phyloP scores from a whole-genome alignment of 2,329 filamentous ascomycete species.

The Graphilbum sp. region DNA sequence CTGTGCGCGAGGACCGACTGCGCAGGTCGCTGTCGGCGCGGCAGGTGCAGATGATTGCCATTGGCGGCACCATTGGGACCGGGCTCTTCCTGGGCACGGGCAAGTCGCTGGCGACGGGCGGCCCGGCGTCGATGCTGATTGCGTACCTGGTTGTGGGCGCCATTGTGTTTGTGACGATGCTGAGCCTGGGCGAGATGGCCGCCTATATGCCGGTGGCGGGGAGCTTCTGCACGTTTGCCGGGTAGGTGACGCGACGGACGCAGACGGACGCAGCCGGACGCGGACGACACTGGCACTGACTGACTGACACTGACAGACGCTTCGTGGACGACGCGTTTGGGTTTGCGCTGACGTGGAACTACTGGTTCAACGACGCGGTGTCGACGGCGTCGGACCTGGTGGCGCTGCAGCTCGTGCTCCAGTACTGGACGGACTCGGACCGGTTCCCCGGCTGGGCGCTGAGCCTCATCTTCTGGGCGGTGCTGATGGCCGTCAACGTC shows the following conservation, averaged over 20 bases:
- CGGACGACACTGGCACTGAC: too few relatives aligned
- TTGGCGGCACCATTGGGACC: slow-evolving; percentile 42
- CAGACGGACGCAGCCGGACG: too few relatives aligned
- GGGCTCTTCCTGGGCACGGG: slow-evolving; percentile 48
- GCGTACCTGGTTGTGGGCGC: slow-evolving; percentile 54
- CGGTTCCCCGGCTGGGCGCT: slow-evolving; percentile 48
- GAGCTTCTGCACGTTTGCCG: slow-evolving; percentile 54
- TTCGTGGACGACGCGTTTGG: slow-evolving; percentile 58
- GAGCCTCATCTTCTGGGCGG: slow-evolving; percentile 56
- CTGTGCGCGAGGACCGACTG: slow-evolving; percentile 23
- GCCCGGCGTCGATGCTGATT: slow-evolving; percentile 49
- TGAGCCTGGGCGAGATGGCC: slow-evolving; percentile 53
- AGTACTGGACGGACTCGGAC: slow-evolving; percentile 52
- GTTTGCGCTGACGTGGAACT: slow-evolving; percentile 74
- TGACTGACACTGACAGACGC: too few relatives aligned
- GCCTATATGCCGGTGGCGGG: slow-evolving; percentile 65
- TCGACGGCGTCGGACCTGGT: slow-evolving; percentile 44
- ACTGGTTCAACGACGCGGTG: slow-evolving; percentile 60
- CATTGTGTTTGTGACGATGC: slow-evolving; percentile 66
- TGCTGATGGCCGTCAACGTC: slow-evolving; percentile 54
- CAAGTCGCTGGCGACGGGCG: slow-evolving; percentile 42
- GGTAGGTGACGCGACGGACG: too few relatives aligned
- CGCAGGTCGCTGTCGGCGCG: slow-evolving; percentile 38
- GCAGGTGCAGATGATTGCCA: slow-evolving; percentile 54
- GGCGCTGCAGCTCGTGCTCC: slow-evolving; percentile 49